Percentiles rank a stretch among this genome's conserved stretches.
phyloP scores from a whole-genome alignment of 306 rosid species.

The Chamaecrista fasciculata region DNA sequence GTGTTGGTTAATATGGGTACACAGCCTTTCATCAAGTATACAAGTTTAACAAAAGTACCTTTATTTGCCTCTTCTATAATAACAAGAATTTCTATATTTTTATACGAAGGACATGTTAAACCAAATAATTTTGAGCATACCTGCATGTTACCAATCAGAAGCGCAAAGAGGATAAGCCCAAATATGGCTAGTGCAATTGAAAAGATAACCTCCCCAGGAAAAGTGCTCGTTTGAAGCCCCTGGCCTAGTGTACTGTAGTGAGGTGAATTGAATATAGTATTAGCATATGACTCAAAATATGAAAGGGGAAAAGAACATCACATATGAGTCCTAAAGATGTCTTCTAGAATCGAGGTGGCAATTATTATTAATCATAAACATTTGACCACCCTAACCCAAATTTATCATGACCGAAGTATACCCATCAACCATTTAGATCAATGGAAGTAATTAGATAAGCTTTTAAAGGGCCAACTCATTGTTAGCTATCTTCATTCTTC shows the following conservation, averaged over 20 bases:
- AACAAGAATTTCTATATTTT: neutral
- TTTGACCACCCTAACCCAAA: neutral
- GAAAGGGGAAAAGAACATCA: slow-evolving; percentile 16
- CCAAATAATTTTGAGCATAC: slow-evolving; percentile 37
- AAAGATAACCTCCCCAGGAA: slow-evolving; percentile 76
- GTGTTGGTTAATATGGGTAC: neutral
- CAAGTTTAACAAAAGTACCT: neutral
- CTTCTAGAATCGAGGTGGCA: neutral
- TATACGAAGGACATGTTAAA: neutral
- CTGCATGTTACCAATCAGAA: slow-evolving; percentile 95
- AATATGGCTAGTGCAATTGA: slow-evolving; percentile 73
- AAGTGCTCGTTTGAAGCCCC: slow-evolving; percentile 82
- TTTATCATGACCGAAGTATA: too few relatives aligned
- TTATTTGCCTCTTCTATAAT: neutral
- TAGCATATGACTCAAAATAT: neutral
- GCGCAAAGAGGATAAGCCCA: slow-evolving; percentile 89
- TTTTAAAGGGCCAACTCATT: neutral
- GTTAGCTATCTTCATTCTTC: neutral
- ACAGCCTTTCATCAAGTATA: neutral
- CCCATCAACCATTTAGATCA: neutral
- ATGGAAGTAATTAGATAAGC: neutral
- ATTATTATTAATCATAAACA: neutral
- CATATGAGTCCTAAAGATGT: neutral
- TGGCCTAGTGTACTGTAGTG: slow-evolving; percentile 80
- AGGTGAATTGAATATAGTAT: slow-evolving; percentile 16